A percentile compares a stretch with the other conserved stretches of the same genome.
Conservation (phyloP, 176 grass and related monocot species). For the Oryza coarctata region DNA sequence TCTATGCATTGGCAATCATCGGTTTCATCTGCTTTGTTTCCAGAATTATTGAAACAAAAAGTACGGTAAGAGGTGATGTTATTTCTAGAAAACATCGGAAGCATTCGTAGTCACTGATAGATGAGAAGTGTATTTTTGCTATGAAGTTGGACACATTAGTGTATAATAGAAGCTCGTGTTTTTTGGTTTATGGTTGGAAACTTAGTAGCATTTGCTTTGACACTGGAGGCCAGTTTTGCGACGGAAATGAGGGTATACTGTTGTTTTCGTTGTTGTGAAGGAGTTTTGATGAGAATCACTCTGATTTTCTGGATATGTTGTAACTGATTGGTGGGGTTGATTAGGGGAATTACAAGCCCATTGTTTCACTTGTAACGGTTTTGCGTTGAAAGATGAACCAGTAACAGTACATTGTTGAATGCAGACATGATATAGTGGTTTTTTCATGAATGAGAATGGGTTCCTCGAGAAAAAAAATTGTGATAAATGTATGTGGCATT, state of each 20-base stretch:
- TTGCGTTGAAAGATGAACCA: background rate
- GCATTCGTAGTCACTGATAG: slow-evolving; percentile 85
- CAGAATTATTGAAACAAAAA: slow-evolving; percentile 59
- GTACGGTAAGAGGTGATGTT: slow-evolving; percentile 52
- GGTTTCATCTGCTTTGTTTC: slow-evolving; percentile 65
- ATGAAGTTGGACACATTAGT: background rate
- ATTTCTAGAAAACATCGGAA: slow-evolving; percentile 62
- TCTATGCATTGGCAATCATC: slow-evolving; percentile 73
- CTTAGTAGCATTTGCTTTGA: background rate
- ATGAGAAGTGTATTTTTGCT: slow-evolving; percentile 7
- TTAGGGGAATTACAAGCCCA: background rate
- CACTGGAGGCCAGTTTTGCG: slow-evolving; percentile 1
- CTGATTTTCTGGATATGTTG: slow-evolving; percentile 4
- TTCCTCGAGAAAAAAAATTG: background rate
- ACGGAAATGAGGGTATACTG: background rate
- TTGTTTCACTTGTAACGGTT: background rate
- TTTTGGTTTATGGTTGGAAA: slow-evolving; percentile 4
- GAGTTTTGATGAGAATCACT: background rate
- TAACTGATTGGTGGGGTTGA: background rate
- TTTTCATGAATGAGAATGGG: background rate
- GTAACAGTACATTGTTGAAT: background rate
- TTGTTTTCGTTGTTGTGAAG: background rate
- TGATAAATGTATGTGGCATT: background rate
- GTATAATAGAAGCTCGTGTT: slow-evolving; percentile 15
- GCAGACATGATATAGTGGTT: slow-evolving; percentile 2